These are phyloP conservation scores for Fomitopsis palustris DNA, from an alignment of 1,284 basidiomycete genomes.

Conservation along the genomic window DNA sequence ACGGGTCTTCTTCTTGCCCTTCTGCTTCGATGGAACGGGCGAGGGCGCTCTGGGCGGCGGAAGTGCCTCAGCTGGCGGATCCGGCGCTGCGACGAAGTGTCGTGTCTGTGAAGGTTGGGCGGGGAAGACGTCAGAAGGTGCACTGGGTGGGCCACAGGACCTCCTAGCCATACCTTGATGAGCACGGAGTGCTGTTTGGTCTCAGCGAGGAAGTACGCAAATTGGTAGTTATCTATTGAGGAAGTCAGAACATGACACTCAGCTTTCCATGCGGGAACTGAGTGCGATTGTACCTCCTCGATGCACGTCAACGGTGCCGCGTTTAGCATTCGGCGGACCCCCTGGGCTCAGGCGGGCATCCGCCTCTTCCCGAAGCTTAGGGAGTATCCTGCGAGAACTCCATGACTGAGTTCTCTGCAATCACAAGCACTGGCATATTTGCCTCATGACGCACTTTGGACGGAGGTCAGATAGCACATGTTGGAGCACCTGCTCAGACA, in stretches of 20 bases:
- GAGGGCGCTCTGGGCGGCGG: conserved; percentile 10
- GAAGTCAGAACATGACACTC: no score
- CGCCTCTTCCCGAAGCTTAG: conserved; percentile 61
- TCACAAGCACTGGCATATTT: no score
- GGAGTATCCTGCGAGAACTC: conserved; percentile 48
- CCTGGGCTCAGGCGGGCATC: conserved; percentile 39
- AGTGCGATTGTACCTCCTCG: conserved; percentile 55
- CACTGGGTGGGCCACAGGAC: neutral
- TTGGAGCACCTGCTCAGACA: conserved; percentile 70
- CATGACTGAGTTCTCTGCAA: neutral
- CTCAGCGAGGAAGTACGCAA: conserved; percentile 78
- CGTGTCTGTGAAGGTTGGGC: conserved; percentile 38
- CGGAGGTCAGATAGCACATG: conserved; percentile 68
- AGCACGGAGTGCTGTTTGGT: conserved; percentile 70
- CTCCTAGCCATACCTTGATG: conserved; percentile 50
- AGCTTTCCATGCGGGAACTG: neutral
- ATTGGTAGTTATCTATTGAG: conserved; percentile 66
- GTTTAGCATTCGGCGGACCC: conserved; percentile 44
- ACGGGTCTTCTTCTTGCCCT: conserved; percentile 16
- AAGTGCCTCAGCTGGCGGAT: conserved; percentile 22
- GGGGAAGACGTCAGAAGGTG: neutral
- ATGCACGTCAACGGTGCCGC: conserved; percentile 65
- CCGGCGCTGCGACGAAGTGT: conserved; percentile 46
- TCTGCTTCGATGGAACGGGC: conserved; percentile 7
- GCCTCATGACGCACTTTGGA: conserved; percentile 47